phyloP scores from a whole-genome alignment of 768 basidiomycete species.

The Tylopilus felleus region DNA sequence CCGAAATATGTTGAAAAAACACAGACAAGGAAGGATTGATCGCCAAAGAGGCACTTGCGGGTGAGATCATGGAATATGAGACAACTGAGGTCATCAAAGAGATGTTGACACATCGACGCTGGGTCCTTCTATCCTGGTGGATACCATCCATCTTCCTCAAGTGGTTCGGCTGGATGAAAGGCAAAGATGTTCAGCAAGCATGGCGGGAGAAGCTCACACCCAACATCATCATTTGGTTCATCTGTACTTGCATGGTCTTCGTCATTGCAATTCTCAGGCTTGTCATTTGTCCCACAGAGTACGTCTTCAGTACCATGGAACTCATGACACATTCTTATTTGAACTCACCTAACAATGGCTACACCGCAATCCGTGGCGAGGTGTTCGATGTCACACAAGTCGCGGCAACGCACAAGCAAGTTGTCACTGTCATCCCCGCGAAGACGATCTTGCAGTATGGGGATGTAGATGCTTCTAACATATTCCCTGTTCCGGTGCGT shows the following conservation, averaged over 20 bases:
- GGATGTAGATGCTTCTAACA: constrained; percentile 62
- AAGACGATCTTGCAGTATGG: constrained; percentile 84
- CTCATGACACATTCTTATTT: constrained; percentile 65
- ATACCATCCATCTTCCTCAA: constrained; percentile 56
- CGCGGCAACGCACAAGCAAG: constrained; percentile 59
- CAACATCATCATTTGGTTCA: constrained; percentile 94
- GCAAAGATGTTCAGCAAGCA: constrained; percentile 79
- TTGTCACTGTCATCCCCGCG: constrained; percentile 67
- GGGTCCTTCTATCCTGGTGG: constrained; percentile 92
- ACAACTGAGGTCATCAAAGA: constrained; percentile 86
- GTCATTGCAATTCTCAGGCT: constrained; percentile 85
- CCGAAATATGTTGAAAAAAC: constrained; percentile 91
- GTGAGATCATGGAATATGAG: constrained; percentile 85
- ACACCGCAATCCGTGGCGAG: constrained; percentile 85
- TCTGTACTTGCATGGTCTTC: constrained; percentile 85
- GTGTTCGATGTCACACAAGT: constrained; percentile 83
- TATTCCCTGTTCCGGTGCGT: constrained; percentile 93
- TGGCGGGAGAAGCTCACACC: constrained; percentile 97
- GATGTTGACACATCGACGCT: constrained; percentile 72
- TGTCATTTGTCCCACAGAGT: constrained; percentile 92
- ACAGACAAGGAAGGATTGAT: constrained; percentile 67
- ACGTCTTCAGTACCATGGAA: constrained; percentile 82
- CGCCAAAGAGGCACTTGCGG: constrained; percentile 82
- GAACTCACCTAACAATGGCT: constrained; percentile 69
- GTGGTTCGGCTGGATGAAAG: too few species aligned